A percentile compares a stretch with the other conserved stretches of the same genome.
Evolutionary conservation across 2,329 filamentous ascomycete genomes (phyloP).

Genomic region (Phyllosticta citribraziliensis): DNA sequence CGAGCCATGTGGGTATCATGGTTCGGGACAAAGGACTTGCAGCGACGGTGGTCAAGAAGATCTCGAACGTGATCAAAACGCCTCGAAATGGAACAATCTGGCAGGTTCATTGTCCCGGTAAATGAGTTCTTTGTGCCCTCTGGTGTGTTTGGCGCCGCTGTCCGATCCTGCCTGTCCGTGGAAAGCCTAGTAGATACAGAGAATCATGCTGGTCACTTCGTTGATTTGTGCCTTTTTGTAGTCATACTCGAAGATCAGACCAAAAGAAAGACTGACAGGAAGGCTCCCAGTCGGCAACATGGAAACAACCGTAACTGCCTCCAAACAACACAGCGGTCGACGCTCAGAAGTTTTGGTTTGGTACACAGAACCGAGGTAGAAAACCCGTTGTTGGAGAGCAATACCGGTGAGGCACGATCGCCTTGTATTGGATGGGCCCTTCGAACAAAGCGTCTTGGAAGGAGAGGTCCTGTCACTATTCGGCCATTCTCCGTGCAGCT

Average conservation of each 20-base stretch:
- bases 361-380: neutral
- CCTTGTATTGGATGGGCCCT: neutral
- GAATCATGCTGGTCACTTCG: neutral
- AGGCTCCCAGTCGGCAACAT: neutral
- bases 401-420: neutral
- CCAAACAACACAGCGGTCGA: neutral
- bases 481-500: conserved; percentile 14
- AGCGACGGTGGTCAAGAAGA: neutral
- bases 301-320: neutral
- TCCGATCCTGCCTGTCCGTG: neutral
- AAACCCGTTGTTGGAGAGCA: neutral
- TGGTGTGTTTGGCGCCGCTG: neutral
- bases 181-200: neutral
- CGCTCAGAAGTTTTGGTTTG: neutral
- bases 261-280: neutral
- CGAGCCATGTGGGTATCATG: neutral
- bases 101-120: neutral
- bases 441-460: neutral
- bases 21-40: neutral
- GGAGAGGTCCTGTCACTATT: neutral
- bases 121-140: neutral
- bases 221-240: neutral
- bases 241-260: neutral
- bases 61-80: neutral
- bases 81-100: neutral